Conservation (phyloP, 495 filamentous ascomycete species). For the Apodospora peruviana region DNA sequence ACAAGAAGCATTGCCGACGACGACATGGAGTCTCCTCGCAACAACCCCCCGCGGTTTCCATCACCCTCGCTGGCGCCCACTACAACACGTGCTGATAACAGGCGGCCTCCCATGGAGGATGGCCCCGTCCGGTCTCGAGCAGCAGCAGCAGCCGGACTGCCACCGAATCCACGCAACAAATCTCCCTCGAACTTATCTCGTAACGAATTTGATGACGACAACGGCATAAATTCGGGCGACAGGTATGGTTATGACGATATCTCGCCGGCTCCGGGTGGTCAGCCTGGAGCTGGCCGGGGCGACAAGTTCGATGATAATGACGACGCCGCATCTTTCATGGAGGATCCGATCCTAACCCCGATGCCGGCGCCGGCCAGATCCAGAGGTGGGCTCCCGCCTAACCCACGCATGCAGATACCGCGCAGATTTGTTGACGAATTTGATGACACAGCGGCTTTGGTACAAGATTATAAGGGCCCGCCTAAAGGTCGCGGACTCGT, state of each 20-base stretch:
- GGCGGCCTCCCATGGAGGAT: not conserved
- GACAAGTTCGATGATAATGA: no score
- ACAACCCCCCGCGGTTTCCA: slow-evolving; percentile 16
- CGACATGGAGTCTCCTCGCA: no score
- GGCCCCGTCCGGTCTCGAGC: slow-evolving; percentile 3
- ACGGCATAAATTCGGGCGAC: no score
- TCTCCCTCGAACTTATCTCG: not conserved
- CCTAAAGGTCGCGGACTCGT: slow-evolving; percentile 7
- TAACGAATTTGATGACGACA: not conserved
- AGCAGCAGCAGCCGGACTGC: slow-evolving; percentile 1
- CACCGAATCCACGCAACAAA: no score
- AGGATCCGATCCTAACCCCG: no score
- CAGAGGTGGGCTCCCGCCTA: no score
- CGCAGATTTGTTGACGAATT: slow-evolving; percentile 17
- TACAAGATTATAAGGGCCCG: slow-evolving; percentile 2
- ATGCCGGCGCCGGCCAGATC: no score
- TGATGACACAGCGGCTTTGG: slow-evolving; percentile 8
- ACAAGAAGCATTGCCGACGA: slow-evolving; percentile 11
- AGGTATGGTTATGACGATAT: no score
- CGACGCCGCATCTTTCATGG: no score
- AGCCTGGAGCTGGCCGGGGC: no score
- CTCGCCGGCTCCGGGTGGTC: no score
- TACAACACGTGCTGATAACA: not conserved
- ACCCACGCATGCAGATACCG: no score
- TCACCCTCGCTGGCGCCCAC: slow-evolving; percentile 28